Base-by-base conservation (phyloP, 805 yeast species). In the Yarrowia sp. region DNA sequence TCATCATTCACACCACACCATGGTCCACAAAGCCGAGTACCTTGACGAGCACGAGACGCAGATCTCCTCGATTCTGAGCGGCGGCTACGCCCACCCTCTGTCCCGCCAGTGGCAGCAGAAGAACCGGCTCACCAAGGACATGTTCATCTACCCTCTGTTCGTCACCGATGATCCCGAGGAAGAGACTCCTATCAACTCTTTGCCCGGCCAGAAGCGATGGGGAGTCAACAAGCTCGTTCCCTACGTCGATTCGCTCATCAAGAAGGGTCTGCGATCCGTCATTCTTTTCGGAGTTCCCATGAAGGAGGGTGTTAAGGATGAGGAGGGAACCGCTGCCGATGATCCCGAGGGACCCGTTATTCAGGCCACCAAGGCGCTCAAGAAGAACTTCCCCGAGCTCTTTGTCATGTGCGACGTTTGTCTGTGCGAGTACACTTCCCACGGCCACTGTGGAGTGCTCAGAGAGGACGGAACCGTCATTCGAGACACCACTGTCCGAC, bases 291-390 rank as follows among this genome's bases (percentile, higher is more conserved):
- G 99, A 50, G 97, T 95, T 9, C 94, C 96, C 17, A 76, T 91
- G 72, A 86, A 86, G 68, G 87, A 83, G 1, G 92, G 89, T 9
- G 85, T 79, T 60, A 95, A 95, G 74, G 99, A 95, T 77, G 82
- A 84, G 8, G 82, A 81, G 40, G 99, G 97, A 9, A 85, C 97
- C 1, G 85, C 92, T 55, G 99, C 99, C 1, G 98, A 95, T 77
- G 97, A 92, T 77, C 97, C 97, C 44, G 84, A 91, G 40, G 98
- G 98, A 0, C 98, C 99, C 1, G 98, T 95, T 2, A 93, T 95
- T 71, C 83, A 78, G 70, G 90, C 94, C 20, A 88, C 90, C 73
- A 88, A 87, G 74, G 81, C 85, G 1, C 82, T 95, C 67, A 83
- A 83, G 69, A 70, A 78, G 52, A 79, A 84, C 15, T 93, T 90